Percentiles rank a stretch among this genome's conserved stretches.
Conservation (phyloP, 768 basidiomycete species). For the Cystobasidium tubakii region DNA sequence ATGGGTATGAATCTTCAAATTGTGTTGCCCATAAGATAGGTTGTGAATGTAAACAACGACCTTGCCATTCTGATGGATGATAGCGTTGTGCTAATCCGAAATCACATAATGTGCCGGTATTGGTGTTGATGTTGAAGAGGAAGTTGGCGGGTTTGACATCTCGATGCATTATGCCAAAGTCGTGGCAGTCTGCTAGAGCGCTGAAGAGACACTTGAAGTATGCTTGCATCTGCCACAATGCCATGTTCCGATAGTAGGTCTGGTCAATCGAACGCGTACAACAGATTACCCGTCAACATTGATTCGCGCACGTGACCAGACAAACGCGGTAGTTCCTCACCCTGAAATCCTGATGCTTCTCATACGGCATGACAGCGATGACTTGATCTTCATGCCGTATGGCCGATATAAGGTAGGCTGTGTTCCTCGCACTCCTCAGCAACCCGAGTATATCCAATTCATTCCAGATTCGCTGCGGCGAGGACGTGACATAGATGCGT, state of each 20-base stretch:
- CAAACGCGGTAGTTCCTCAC: conserved; percentile 54
- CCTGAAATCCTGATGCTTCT: conserved; percentile 84
- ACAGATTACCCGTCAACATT: no score
- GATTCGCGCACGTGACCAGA: not conserved
- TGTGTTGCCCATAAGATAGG: conserved; percentile 41
- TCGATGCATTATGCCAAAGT: conserved; percentile 96
- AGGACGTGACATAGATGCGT: conserved; percentile 93
- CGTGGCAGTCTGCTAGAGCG: conserved; percentile 81
- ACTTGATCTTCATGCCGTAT: conserved; percentile 87
- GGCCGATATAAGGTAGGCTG: conserved; percentile 89
- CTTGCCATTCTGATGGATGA: conserved; percentile 43
- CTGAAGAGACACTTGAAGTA: conserved; percentile 90
- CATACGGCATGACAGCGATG: conserved; percentile 87
- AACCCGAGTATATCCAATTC: conserved; percentile 86
- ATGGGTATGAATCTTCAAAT: not conserved
- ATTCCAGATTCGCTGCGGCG: conserved; percentile 83
- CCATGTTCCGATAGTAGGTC: conserved; percentile 70
- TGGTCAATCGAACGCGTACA: no score
- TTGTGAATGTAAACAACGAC: conserved; percentile 66
- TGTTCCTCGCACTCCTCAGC: conserved; percentile 49
- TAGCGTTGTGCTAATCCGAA: conserved; percentile 77
- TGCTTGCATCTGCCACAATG: conserved; percentile 68
- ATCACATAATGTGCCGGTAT: conserved; percentile 80
- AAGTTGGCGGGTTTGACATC: conserved; percentile 99
- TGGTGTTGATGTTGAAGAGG: conserved; percentile 78